Percentiles rank a stretch among this genome's conserved stretches.
phyloP scores from a whole-genome alignment of 768 basidiomycete genomes.

The Dendrothele bispora region DNA sequence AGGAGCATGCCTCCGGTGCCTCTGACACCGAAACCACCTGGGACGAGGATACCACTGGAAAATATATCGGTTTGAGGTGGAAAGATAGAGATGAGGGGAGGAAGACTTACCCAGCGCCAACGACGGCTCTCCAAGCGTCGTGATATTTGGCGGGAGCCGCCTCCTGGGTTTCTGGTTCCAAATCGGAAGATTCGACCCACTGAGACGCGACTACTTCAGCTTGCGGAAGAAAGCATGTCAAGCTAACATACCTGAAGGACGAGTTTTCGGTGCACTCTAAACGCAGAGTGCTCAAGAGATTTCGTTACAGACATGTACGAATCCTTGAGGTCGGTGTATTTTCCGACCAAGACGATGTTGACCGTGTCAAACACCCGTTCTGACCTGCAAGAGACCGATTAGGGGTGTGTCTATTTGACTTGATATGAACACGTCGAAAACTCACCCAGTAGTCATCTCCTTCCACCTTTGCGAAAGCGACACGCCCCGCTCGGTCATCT shows the following conservation, averaged over 20 bases:
- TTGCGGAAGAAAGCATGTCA: neutral
- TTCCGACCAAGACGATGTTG: slow-evolving; percentile 89
- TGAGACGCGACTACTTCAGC: slow-evolving; percentile 24
- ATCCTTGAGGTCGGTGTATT: slow-evolving; percentile 96
- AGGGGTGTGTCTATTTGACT: neutral
- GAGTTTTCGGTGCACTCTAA: slow-evolving; percentile 86
- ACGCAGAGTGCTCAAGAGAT: slow-evolving; percentile 94
- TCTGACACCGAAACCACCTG: slow-evolving; percentile 91
- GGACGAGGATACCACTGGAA: slow-evolving; percentile 89
- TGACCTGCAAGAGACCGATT: slow-evolving; percentile 53
- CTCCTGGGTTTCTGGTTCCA: slow-evolving; percentile 82
- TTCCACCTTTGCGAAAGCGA: slow-evolving; percentile 78
- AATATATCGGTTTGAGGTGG: slow-evolving; percentile 5
- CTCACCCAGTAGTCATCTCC: slow-evolving; percentile 78
- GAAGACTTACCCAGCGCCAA: slow-evolving; percentile 74
- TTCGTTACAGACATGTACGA: slow-evolving; percentile 99
- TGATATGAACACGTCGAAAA: slow-evolving; percentile 6
- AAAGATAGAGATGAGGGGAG: neutral
- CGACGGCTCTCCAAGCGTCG: slow-evolving; percentile 92
- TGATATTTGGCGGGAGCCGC: slow-evolving; percentile 85
- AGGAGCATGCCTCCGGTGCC: slow-evolving; percentile 98
- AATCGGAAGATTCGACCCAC: slow-evolving; percentile 96
- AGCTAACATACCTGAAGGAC: slow-evolving; percentile 60
- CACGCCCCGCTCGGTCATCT: slow-evolving; percentile 60
- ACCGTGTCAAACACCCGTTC: slow-evolving; percentile 91